Percentiles rank a stretch among this genome's conserved stretches.
Evolutionary conservation across 106 monocot species (phyloP).

Genomic region (Triglochin maritima): DNA sequence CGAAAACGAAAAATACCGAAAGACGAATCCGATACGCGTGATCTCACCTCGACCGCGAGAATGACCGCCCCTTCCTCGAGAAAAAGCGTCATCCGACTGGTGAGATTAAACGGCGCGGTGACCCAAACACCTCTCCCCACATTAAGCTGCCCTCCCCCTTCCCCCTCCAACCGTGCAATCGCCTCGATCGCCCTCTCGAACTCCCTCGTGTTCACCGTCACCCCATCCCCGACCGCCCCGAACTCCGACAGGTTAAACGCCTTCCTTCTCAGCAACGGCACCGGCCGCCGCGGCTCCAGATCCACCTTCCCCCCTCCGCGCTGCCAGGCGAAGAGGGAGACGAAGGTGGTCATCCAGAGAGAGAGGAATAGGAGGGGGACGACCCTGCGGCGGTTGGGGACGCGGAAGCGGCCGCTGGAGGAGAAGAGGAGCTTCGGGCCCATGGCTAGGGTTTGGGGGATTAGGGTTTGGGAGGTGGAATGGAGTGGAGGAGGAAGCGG

Average conservation of each 20-base stretch:
- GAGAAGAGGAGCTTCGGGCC: neutral
- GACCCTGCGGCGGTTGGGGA: constrained; percentile 7
- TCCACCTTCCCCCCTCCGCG: neutral
- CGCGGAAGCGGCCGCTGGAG: constrained; percentile 9
- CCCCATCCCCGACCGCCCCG: constrained; percentile 55
- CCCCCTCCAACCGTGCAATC: constrained; percentile 16
- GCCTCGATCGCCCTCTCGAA: constrained; percentile 47
- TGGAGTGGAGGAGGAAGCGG: neutral
- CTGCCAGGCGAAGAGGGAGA: constrained; percentile 32
- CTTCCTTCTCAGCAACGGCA: constrained; percentile 8
- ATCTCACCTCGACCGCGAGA: constrained; percentile 35
- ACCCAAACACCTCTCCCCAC: constrained; percentile 44
- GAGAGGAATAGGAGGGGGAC: constrained; percentile 5
- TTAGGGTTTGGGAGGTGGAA: neutral
- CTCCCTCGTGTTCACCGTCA: constrained; percentile 39
- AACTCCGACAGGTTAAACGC: constrained; percentile 47
- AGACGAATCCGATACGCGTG: too few species aligned
- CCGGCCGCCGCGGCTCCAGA: neutral
- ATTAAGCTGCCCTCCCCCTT: constrained; percentile 46
- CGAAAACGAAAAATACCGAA: neutral
- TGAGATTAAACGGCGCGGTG: constrained; percentile 65
- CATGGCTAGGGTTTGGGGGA: neutral
- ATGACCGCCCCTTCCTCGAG: constrained; percentile 44
- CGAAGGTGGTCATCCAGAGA: constrained; percentile 27
- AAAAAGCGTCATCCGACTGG: constrained; percentile 65